Base-by-base conservation (phyloP, 2,329 filamentous ascomycete genomes). In the Fusarium gaditjirri region DNA sequence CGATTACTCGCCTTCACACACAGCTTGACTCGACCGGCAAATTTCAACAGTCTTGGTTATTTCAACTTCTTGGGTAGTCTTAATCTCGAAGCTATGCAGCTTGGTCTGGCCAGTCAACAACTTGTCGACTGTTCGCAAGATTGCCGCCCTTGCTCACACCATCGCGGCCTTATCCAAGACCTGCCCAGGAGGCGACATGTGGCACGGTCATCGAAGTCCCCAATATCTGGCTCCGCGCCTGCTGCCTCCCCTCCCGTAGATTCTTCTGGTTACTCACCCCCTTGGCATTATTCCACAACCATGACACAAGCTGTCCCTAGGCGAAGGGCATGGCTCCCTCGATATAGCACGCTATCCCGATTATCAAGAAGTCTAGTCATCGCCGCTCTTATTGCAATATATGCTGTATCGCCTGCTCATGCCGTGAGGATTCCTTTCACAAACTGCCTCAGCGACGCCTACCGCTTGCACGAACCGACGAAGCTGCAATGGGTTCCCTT, bases 401-500 rank as follows among this genome's bases (percentile, higher is more conserved):
- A 84, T 31, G 77, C 83, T 65, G 61, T 83, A 13, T 78, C 79
- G 46, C 85, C 88, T 13, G 84, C 82, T 31, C 80, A 84, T 43
- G 93, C 92, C 53, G 94, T 90, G 47, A 89, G 90, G 75, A 84
- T 98, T 68, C 85, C 89, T 64, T 96, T 97, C 81, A 86, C 92
- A n/a, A 97, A 98, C 82, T 99, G 95, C 83, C 86, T 98, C 35
- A 81, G 86, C 52, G 84, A 87, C 65, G 86, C 88, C 57, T 87
- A 92, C 78, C 85, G 90, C 65, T 86, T 87, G 49, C 82, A 79
- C 62, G 77, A 86, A 13, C 88, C 92, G 19, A 81, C 84, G 39
- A 87, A 87, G 69, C 87, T 98, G 36, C 94, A 98, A 84, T 97
- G 95, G 84, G 86, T 90, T 17, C 95, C 96, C 6, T 81, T 91